These are phyloP conservation scores for Hyphochytrium catenoides DNA, from an alignment of 352 stramenopile genomes.

Conservation along the genomic window DNA sequence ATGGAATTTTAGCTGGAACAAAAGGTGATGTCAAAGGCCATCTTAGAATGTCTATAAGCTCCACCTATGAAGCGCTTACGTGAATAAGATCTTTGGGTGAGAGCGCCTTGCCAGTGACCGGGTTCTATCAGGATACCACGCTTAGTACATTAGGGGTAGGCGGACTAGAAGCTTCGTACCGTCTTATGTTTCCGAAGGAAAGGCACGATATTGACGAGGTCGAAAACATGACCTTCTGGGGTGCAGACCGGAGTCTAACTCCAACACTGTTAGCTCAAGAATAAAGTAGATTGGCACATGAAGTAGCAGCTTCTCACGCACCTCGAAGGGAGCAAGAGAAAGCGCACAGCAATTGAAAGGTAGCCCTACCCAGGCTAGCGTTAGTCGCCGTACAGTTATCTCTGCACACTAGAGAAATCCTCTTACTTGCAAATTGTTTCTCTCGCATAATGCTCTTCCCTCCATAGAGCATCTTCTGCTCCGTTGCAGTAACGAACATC, in stretches of 20 bases:
- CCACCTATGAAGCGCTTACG: conserved; percentile 49
- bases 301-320: conserved; percentile 6
- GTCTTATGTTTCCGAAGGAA: conserved; percentile 88
- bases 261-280: conserved; percentile 1
- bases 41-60: conserved; percentile 44
- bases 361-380: conserved; percentile 26
- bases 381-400: background rate
- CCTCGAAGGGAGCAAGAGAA: conserved; percentile 65
- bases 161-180: conserved; percentile 13
- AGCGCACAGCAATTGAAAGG: conserved; percentile 96
- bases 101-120: conserved; percentile 73
- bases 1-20: conserved; percentile 28
- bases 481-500: conserved; percentile 60
- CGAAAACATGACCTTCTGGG: conserved; percentile 84
- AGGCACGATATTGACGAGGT: conserved; percentile 81
- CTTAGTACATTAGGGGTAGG: background rate
- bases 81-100: conserved; percentile 77
- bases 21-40: background rate
- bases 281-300: background rate
- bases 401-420: conserved; percentile 1
- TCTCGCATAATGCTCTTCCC: conserved; percentile 25
- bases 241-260: conserved; percentile 76
- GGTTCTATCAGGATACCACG: conserved; percentile 31
- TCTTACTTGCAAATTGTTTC: conserved; percentile 1
- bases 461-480: conserved; percentile 77